A percentile compares a stretch with the other conserved stretches of the same genome.
phyloP scores from a whole-genome alignment of 2,329 filamentous ascomycete genomes.

The Akanthomyces uredinophilus region DNA sequence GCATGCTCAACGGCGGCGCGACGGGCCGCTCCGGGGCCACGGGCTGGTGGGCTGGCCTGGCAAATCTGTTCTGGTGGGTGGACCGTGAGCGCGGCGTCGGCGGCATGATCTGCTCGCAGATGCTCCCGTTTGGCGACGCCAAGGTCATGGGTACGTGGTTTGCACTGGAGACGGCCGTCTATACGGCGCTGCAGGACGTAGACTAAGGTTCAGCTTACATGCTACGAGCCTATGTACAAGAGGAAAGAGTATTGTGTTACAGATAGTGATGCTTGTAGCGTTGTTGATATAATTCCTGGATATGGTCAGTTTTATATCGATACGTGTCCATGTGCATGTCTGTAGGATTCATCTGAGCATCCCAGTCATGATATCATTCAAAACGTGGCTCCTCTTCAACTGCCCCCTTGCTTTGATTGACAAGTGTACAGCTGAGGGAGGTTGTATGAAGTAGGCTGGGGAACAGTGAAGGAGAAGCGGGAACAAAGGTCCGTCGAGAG shows the following conservation, averaged over 20 bases:
- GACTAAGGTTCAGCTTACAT: no score
- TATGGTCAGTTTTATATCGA: background rate
- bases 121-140: constrained; percentile 44
- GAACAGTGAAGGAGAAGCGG: no score
- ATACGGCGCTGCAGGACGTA: constrained; percentile 21
- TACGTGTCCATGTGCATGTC: background rate
- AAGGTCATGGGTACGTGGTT: constrained; percentile 38
- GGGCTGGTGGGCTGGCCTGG: constrained; percentile 52
- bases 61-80: constrained; percentile 59
- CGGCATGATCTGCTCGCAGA: constrained; percentile 45
- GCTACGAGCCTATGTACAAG: no score
- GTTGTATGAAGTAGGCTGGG: no score
- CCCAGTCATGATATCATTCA: background rate
- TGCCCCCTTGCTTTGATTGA: no score
- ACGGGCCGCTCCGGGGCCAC: constrained; percentile 50
- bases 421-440: no score
- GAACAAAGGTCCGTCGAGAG: no score
- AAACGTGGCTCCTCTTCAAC: background rate
- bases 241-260: background rate
- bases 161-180: constrained; percentile 34
- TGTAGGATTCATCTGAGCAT: no score
- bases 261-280: background rate
- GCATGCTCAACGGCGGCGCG: constrained; percentile 46
- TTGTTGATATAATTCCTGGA: no score
- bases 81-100: constrained; percentile 56